These are phyloP conservation scores for Populus euphratica DNA, from an alignment of 345 rosid species.

Conservation along the genomic window DNA sequence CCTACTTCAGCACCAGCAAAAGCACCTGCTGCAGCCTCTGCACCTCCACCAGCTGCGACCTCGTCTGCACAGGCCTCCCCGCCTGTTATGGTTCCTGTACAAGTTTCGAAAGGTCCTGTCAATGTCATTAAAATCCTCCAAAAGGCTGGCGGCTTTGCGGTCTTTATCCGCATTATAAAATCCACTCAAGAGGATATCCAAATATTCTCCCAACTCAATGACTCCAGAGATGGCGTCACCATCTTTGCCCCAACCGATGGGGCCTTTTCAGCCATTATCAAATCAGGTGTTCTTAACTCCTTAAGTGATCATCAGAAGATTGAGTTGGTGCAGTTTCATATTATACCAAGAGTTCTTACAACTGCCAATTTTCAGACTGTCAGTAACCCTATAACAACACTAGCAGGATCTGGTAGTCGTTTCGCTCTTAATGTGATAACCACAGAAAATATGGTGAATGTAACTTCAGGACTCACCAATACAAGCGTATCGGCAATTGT, in stretches of 20 bases:
- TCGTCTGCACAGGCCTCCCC: neutral
- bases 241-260: neutral
- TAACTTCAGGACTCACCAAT: neutral
- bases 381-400: neutral
- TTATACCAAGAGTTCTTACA: neutral
- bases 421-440: neutral
- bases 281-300: neutral
- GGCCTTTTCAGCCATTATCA: neutral
- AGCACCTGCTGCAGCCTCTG: neutral
- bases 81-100: neutral
- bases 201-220: neutral
- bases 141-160: neutral
- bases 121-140: neutral
- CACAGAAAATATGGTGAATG: neutral
- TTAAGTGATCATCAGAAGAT: neutral
- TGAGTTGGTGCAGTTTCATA: neutral
- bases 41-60: neutral
- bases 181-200: neutral
- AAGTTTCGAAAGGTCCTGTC: neutral
- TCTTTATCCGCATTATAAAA: neutral
- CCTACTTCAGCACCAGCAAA: conserved; percentile 5
- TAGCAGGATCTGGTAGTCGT: neutral
- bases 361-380: neutral
- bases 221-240: neutral
- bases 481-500: neutral